Percentiles rank a stretch among this genome's conserved stretches.
Evolutionary conservation across 208 protist species (phyloP).

Genomic region (Phytomonas francai): DNA sequence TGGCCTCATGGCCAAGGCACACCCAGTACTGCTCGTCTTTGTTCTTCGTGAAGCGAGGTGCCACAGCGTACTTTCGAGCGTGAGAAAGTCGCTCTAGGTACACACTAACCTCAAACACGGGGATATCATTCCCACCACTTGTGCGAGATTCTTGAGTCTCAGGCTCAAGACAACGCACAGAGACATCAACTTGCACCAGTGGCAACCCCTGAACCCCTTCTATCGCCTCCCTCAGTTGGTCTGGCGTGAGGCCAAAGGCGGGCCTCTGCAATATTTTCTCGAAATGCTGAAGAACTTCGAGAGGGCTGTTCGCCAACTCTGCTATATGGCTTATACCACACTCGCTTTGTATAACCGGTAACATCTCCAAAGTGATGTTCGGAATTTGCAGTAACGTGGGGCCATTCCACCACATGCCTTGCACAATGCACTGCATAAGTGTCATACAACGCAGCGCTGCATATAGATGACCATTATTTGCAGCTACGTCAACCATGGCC

Average conservation of each 20-base stretch:
- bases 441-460: conserved; percentile 86
- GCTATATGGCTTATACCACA: conserved; percentile 59
- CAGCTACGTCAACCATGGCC: conserved; percentile 93
- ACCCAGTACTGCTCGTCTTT: conserved; percentile 93
- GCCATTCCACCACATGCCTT: conserved; percentile 86
- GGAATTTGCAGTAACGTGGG: conserved; percentile 84
- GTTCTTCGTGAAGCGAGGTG: conserved; percentile 83
- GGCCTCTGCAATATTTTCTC: conserved; percentile 41
- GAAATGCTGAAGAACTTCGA: conserved; percentile 29
- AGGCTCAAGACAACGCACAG: conserved; percentile 11
- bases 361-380: conserved; percentile 66
- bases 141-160: conserved; percentile 7
- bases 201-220: conserved; percentile 64
- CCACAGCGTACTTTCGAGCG: conserved; percentile 45
- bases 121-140: conserved; percentile 16
- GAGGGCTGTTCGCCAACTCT: conserved; percentile 67
- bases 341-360: conserved; percentile 37
- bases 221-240: conserved; percentile 64
- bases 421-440: conserved; percentile 93
- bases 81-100: conserved; percentile 61
- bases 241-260: conserved; percentile 30
- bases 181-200: conserved; percentile 65
- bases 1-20: conserved; percentile 69
- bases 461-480: conserved; percentile 90
- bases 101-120: conserved; percentile 41